These are phyloP conservation scores for Diaporthe batatas DNA, from an alignment of 2,329 filamentous ascomycete genomes.

Conservation along the genomic window DNA sequence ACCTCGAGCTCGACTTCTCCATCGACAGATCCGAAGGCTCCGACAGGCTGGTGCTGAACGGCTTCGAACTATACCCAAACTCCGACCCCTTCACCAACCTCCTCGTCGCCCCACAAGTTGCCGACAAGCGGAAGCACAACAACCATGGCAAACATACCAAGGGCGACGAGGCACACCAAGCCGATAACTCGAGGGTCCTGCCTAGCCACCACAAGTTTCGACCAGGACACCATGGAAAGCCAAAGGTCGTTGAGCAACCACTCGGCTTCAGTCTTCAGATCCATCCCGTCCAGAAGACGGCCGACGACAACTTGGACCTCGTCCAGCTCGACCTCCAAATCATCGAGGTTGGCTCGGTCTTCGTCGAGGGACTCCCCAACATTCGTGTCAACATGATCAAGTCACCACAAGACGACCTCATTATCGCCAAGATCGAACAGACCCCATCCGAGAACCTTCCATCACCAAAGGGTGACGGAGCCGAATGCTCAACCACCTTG, in stretches of 20 bases:
- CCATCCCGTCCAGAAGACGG: conserved; percentile 60
- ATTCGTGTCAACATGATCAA: conserved; percentile 74
- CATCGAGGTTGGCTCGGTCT: conserved; percentile 69
- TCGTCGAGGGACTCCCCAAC: conserved; percentile 66
- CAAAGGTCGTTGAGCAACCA: conserved; percentile 47
- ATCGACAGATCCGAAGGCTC: conserved; percentile 60
- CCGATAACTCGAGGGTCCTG: conserved; percentile 42
- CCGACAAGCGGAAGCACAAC: conserved; percentile 51
- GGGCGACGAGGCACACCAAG: conserved; percentile 43
- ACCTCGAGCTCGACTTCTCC: conserved; percentile 67
- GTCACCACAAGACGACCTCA: conserved; percentile 65
- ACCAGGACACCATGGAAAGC: conserved; percentile 42
- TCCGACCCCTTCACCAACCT: conserved; percentile 60
- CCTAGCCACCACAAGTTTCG: conserved; percentile 44
- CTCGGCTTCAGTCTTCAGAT: conserved; percentile 65
- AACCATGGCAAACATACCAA: conserved; percentile 47
- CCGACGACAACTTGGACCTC: conserved; percentile 65
- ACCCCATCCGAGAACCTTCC: conserved; percentile 48
- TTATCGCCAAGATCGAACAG: conserved; percentile 64
- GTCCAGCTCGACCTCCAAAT: conserved; percentile 69
- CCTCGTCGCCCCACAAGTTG: conserved; percentile 61
- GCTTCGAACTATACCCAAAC: conserved; percentile 70
- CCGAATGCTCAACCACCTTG: conserved; percentile 59
- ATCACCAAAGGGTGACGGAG: conserved; percentile 46
- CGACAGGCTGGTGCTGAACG: conserved; percentile 69